Evolutionary conservation across 805 yeast genomes (phyloP).

Genomic region (Lipomyces sp.): DNA sequence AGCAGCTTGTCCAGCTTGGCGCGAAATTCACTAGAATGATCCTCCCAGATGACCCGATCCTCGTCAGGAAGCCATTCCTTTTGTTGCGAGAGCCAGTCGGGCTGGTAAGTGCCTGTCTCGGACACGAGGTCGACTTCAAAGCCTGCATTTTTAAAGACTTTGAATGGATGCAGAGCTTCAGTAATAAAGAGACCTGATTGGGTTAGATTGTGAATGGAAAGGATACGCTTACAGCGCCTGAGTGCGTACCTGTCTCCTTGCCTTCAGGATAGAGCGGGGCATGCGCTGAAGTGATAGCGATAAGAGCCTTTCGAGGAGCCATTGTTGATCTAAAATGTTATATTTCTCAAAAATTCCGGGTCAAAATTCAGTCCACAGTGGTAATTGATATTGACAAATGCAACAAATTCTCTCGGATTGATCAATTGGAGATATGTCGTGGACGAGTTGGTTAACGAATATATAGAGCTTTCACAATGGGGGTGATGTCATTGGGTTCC

Average conservation of each 20-base stretch:
- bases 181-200: conserved; percentile 54
- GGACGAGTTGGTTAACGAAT: too few species aligned
- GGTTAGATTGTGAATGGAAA: too few species aligned
- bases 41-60: conserved; percentile 10
- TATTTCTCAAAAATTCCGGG: too few species aligned
- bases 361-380: too few species aligned
- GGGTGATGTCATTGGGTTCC: too few species aligned
- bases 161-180: conserved; percentile 66
- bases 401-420: too few species aligned
- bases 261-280: conserved; percentile 62
- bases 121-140: conserved; percentile 61
- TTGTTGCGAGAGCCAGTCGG: conserved; percentile 50
- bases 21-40: conserved; percentile 6
- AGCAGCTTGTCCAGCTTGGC: not conserved
- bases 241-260: conserved; percentile 53
- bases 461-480: too few species aligned
- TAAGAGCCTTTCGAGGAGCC: conserved; percentile 9
- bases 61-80: conserved; percentile 16
- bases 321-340: too few species aligned
- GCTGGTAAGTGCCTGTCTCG: conserved; percentile 62
- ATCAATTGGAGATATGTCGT: too few species aligned
- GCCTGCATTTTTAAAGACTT: conserved; percentile 54
- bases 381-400: too few species aligned
- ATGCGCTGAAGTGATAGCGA: conserved; percentile 13
- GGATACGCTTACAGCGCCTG: not conserved